Percentiles rank a stretch among this genome's conserved stretches.
phyloP scores from a whole-genome alignment of 2,329 filamentous ascomycete species.

The Microdochium trichocladiopsis region DNA sequence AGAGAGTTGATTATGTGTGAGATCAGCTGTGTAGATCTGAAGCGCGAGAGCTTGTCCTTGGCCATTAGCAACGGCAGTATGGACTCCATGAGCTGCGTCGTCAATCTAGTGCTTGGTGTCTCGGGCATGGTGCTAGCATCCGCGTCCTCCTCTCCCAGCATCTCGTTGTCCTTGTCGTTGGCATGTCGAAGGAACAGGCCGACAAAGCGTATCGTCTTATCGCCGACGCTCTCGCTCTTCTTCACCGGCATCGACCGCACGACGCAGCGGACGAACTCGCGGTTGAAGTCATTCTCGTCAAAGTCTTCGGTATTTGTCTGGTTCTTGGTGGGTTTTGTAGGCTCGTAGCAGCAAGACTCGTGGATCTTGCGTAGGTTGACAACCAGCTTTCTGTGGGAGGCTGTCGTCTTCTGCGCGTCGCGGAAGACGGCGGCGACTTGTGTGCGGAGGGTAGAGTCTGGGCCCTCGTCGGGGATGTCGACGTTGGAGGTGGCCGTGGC shows the following conservation, averaged over 20 bases:
- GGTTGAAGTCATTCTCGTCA: constrained; percentile 80
- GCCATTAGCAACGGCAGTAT: constrained; percentile 70
- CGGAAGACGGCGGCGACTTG: constrained; percentile 68
- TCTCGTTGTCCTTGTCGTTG: constrained; percentile 63
- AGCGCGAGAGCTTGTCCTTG: constrained; percentile 91
- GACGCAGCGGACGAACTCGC: constrained; percentile 77
- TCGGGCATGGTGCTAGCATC: constrained; percentile 68
- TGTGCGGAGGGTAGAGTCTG: constrained; percentile 62
- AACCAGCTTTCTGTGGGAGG: constrained; percentile 82
- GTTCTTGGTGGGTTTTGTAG: constrained; percentile 41
- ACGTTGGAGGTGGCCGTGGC: constrained; percentile 29
- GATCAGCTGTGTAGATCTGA: constrained; percentile 81
- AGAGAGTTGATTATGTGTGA: constrained; percentile 89
- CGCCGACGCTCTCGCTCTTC: constrained; percentile 84
- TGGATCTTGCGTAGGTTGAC: constrained; percentile 87
- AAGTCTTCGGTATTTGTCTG: constrained; percentile 56
- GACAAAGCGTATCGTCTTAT: constrained; percentile 78
- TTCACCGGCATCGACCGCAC: constrained; percentile 78
- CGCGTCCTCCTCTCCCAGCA: constrained; percentile 57
- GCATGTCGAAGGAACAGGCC: constrained; percentile 77
- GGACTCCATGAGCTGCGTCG: constrained; percentile 63
- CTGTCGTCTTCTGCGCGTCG: constrained; percentile 82
- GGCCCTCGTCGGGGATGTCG: constrained; percentile 64
- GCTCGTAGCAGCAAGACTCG: constrained; percentile 71
- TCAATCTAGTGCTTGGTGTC: constrained; percentile 77